Evolutionary conservation across 106 monocot species (phyloP).

Genomic region (Alisma plantagoaquatica): DNA sequence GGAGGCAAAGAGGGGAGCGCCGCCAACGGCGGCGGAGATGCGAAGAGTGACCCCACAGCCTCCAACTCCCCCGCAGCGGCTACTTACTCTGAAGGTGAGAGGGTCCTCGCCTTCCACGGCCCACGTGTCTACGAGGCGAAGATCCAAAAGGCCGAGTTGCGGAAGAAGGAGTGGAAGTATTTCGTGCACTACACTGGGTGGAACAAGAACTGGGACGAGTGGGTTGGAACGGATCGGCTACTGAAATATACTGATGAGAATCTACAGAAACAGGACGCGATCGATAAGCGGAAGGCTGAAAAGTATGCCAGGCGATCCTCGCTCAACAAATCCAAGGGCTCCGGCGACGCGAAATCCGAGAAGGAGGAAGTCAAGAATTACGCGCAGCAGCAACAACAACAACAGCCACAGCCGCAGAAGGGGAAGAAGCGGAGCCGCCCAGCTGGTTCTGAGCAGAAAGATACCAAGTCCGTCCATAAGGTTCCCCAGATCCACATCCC

Average conservation of each 20-base stretch:
- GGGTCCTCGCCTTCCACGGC: constrained; percentile 93
- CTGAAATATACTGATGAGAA: constrained; percentile 73
- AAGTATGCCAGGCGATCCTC: constrained; percentile 55
- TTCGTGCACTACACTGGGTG: constrained; percentile 93
- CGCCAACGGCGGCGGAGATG: constrained; percentile 22
- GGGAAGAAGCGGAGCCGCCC: no score
- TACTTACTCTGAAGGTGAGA: constrained; percentile 71
- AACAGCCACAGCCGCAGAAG: no score
- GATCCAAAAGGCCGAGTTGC: constrained; percentile 80
- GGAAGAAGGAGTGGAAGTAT: constrained; percentile 73
- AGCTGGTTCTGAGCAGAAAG: no score
- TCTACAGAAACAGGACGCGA: constrained; percentile 45
- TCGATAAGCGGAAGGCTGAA: constrained; percentile 49
- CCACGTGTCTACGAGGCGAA: constrained; percentile 90
- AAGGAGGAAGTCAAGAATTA: no score
- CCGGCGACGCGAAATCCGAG: no score
- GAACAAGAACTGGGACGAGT: constrained; percentile 93
- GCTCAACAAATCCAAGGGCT: constrained; percentile 69
- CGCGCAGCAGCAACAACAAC: no score
- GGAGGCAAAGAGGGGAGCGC: constrained; percentile 22
- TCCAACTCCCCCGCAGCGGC: constrained; percentile 13
- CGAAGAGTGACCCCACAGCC: constrained; percentile 11
- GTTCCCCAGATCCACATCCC: no score
- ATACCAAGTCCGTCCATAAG: no score
- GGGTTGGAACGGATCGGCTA: constrained; percentile 68